Percentiles rank a stretch among this genome's conserved stretches.
Conservation (phyloP, 108 stramenopile species). For the Fragilaria radians region DNA sequence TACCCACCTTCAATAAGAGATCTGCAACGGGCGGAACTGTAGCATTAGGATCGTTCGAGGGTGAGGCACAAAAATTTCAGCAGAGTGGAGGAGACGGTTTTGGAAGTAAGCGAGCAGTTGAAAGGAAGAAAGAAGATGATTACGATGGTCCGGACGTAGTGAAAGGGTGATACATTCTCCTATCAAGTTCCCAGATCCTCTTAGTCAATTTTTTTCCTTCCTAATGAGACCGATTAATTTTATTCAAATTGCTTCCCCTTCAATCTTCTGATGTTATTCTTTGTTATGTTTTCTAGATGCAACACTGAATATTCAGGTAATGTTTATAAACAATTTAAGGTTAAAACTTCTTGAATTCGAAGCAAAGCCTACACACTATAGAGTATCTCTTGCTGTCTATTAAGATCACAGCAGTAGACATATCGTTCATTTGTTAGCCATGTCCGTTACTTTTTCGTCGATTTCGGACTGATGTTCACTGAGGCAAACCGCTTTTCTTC, state of each 20-base stretch:
- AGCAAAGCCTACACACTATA: too few species aligned
- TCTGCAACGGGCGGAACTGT: constrained; percentile 43
- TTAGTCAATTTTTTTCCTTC: not conserved
- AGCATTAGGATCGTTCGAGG: constrained; percentile 73
- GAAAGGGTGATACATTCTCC: constrained; percentile 37
- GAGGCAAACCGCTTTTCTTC: not conserved
- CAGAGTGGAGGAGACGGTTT: constrained; percentile 30
- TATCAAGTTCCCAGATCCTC: not conserved
- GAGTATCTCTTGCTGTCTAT: too few species aligned
- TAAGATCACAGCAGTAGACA: too few species aligned
- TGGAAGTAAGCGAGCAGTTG: constrained; percentile 27
- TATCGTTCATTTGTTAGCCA: too few species aligned
- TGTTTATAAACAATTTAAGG: too few species aligned
- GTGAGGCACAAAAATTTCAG: constrained; percentile 74
- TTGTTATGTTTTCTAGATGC: too few species aligned
- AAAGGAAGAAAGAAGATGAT: constrained; percentile 39
- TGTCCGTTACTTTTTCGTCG: too few species aligned
- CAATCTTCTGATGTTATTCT: too few species aligned
- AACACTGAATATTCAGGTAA: too few species aligned
- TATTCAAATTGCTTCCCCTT: too few species aligned
- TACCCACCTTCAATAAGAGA: constrained; percentile 55
- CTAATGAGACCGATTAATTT: too few species aligned
- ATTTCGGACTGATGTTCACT: not conserved
- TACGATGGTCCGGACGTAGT: constrained; percentile 55
- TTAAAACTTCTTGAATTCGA: too few species aligned